Evolutionary conservation across 352 stramenopile species (phyloP).

Genomic region (Paralagenidium karlingii): DNA sequence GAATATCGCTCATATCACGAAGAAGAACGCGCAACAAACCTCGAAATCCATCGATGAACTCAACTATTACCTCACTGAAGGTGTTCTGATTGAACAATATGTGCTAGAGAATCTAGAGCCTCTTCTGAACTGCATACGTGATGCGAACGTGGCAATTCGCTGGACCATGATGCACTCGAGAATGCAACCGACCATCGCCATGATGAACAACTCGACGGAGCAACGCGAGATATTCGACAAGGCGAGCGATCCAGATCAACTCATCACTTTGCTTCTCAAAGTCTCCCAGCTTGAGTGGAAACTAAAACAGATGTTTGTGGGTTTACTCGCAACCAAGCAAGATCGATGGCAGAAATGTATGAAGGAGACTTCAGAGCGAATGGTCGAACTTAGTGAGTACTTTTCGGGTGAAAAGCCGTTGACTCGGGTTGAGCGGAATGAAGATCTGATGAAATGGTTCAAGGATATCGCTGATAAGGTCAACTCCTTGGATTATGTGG

Average conservation of each 20-base stretch:
- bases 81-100: constrained; percentile 87
- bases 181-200: constrained; percentile 71
- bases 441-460: constrained; percentile 91
- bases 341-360: constrained; percentile 85
- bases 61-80: constrained; percentile 85
- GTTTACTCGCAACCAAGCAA: constrained; percentile 84
- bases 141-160: constrained; percentile 87
- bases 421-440: constrained; percentile 87
- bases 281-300: constrained; percentile 91
- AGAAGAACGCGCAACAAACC: constrained; percentile 80
- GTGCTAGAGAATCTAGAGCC: constrained; percentile 87
- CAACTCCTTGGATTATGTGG: constrained; percentile 79
- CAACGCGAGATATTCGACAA: constrained; percentile 77
- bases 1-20: constrained; percentile 84
- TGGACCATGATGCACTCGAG: constrained; percentile 93
- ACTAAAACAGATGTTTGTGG: constrained; percentile 88
- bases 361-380: constrained; percentile 80
- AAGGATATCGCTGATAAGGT: constrained; percentile 85
- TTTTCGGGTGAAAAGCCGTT: constrained; percentile 90
- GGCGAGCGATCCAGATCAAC: constrained; percentile 65
- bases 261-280: constrained; percentile 89
- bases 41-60: constrained; percentile 81
- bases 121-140: constrained; percentile 85
- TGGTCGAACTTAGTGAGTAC: constrained; percentile 89
- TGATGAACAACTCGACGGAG: constrained; percentile 78